Percentiles rank a stretch among this genome's conserved stretches.
Conservation (phyloP, 495 filamentous ascomycete genomes). For the Gamarada debralockiae region DNA sequence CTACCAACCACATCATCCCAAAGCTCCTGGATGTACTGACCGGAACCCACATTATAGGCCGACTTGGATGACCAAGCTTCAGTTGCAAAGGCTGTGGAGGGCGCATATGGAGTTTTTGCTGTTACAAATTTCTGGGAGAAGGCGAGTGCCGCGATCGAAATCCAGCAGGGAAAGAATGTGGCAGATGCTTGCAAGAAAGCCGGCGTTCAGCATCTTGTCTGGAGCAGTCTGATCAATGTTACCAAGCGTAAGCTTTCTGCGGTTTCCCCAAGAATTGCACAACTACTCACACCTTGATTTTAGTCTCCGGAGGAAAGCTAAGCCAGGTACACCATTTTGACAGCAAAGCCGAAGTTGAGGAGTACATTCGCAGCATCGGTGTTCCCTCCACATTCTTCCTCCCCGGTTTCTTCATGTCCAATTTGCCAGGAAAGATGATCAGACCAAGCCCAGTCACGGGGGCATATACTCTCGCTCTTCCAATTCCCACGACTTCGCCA, state of each 20-base stretch:
- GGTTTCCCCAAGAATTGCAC: too few species aligned
- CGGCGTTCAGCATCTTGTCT: constrained; percentile 46
- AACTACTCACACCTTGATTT: too few species aligned
- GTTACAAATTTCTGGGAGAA: constrained; percentile 51
- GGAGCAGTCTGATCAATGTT: too few species aligned
- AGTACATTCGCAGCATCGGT: neutral
- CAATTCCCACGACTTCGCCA: neutral
- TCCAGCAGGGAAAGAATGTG: constrained; percentile 49
- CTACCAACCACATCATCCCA: too few species aligned
- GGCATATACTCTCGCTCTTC: neutral
- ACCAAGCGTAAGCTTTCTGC: too few species aligned
- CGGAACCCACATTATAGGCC: neutral
- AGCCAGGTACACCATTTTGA: neutral
- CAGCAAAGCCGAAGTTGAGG: neutral
- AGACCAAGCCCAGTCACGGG: neutral
- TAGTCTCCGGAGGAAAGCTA: neutral
- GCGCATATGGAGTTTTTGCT: constrained; percentile 47
- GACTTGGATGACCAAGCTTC: neutral
- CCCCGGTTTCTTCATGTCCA: neutral
- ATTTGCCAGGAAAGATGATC: neutral
- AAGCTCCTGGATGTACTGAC: too few species aligned
- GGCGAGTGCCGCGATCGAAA: constrained; percentile 40
- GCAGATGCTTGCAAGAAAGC: constrained; percentile 34
- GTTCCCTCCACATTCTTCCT: neutral
- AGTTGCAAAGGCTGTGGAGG: constrained; percentile 35